These are phyloP conservation scores for Rhododendron griersonianum DNA, from an alignment of 148 eudicot species.

Conservation along the genomic window DNA sequence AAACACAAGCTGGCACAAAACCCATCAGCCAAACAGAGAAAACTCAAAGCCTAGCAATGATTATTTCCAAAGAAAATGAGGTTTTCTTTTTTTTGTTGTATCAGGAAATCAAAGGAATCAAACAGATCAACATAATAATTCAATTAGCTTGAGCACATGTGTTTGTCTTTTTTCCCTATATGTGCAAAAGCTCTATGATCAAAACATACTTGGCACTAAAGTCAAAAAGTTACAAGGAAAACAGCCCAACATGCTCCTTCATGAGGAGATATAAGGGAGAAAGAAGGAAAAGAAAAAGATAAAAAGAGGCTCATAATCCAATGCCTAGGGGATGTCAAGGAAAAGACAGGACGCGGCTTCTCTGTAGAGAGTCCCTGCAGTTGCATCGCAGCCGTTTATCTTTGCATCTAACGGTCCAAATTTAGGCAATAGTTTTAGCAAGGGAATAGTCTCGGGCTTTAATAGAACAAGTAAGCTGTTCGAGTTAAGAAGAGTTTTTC, in stretches of 20 bases:
- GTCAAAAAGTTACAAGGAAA: constrained; percentile 53
- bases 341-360: neutral
- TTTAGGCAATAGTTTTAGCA: too few species aligned
- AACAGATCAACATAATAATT: constrained; percentile 17
- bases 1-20: constrained; percentile 15
- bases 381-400: too few species aligned
- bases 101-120: constrained; percentile 34
- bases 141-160: constrained; percentile 19
- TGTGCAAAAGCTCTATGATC: constrained; percentile 25
- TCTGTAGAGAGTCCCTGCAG: too few species aligned
- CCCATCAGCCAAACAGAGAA: constrained; percentile 8
- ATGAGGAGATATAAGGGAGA: constrained; percentile 21
- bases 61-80: constrained; percentile 27
- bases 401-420: too few species aligned
- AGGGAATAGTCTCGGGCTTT: too few species aligned
- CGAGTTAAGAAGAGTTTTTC: too few species aligned
- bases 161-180: neutral
- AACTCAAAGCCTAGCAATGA: constrained; percentile 34
- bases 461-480: too few species aligned
- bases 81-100: constrained; percentile 22
- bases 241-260: constrained; percentile 39
- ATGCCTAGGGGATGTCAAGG: constrained; percentile 13
- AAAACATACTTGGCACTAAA: constrained; percentile 27
- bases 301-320: constrained; percentile 21
- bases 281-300: constrained; percentile 18